phyloP scores from a whole-genome alignment of 2,329 filamentous ascomycete genomes.

The Alternaria atra region DNA sequence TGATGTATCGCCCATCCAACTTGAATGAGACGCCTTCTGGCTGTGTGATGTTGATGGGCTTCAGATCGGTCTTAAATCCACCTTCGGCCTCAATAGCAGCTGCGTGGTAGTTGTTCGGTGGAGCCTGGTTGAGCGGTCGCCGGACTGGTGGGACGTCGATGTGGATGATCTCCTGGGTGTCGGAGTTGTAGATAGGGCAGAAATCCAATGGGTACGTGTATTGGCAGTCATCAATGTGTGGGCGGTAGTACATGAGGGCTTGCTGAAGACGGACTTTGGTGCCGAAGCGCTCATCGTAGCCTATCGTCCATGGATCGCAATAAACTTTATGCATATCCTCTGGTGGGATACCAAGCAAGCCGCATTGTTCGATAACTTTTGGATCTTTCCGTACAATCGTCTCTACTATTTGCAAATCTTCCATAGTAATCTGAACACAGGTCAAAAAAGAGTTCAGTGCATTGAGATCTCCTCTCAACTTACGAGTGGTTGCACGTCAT shows the following conservation, averaged over 20 bases:
- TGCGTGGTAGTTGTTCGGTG: constrained; percentile 82
- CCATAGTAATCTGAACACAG: constrained; percentile 77
- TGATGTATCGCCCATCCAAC: constrained; percentile 75
- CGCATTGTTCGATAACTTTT: constrained; percentile 90
- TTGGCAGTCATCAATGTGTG: constrained; percentile 83
- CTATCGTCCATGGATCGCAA: constrained; percentile 96
- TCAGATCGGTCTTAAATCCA: constrained; percentile 80
- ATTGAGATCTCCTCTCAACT: constrained; percentile 32
- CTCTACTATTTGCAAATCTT: constrained; percentile 86
- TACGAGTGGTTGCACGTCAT: constrained; percentile 82
- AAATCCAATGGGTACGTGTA: constrained; percentile 94
- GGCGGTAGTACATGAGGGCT: constrained; percentile 94
- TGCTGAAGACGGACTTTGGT: constrained; percentile 83
- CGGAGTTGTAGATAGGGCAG: constrained; percentile 87
- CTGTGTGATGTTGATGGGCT: constrained; percentile 87
- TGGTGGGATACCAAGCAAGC: constrained; percentile 78
- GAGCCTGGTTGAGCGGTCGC: constrained; percentile 74
- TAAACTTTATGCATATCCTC: constrained; percentile 95
- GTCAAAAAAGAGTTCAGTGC: constrained; percentile 1
- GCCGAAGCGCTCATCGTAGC: constrained; percentile 90
- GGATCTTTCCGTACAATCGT: constrained; percentile 77
- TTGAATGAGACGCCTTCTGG: constrained; percentile 89
- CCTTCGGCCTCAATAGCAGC: constrained; percentile 75
- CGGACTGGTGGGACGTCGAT: constrained; percentile 85
- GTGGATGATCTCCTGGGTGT: constrained; percentile 78